phyloP scores from a whole-genome alignment of 2,329 filamentous ascomycete species.

The Diatrype stigma region DNA sequence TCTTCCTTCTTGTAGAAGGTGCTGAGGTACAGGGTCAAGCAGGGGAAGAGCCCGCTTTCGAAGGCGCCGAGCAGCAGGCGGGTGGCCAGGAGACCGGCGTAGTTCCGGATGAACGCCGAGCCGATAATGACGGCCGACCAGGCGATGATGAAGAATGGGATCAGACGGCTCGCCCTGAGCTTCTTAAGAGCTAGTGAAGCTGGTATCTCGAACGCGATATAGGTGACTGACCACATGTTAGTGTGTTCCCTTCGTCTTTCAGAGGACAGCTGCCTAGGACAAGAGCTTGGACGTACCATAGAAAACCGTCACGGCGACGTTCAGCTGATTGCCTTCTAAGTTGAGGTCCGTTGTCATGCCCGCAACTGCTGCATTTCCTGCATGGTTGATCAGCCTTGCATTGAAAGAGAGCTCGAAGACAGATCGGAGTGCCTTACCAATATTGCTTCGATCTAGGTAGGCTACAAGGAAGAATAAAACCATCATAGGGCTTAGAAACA shows the following conservation, averaged over 20 bases:
- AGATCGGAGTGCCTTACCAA: too few species aligned
- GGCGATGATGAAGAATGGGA: constrained; percentile 45
- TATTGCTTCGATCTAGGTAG: constrained; percentile 14
- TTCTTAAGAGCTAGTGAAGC: constrained; percentile 38
- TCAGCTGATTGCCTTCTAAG: constrained; percentile 8
- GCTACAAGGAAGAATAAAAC: constrained; percentile 11
- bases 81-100: constrained; percentile 37
- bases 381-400: too few species aligned
- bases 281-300: constrained; percentile 6
- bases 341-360: constrained; percentile 12
- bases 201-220: constrained; percentile 21
- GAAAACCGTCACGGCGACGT: constrained; percentile 12
- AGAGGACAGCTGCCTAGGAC: too few species aligned
- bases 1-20: constrained; percentile 53
- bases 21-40: constrained; percentile 38
- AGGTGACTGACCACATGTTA: constrained; percentile 11
- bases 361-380: constrained; percentile 13
- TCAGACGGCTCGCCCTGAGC: constrained; percentile 42
- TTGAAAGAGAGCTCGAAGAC: too few species aligned
- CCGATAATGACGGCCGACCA: constrained; percentile 47
- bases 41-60: constrained; percentile 31
- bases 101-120: constrained; percentile 38
- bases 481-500: constrained; percentile 11
- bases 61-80: constrained; percentile 46
- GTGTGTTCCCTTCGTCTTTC: background rate